phyloP scores from a whole-genome alignment of 2,329 filamentous ascomycete genomes.

The Aspergillus niger region DNA sequence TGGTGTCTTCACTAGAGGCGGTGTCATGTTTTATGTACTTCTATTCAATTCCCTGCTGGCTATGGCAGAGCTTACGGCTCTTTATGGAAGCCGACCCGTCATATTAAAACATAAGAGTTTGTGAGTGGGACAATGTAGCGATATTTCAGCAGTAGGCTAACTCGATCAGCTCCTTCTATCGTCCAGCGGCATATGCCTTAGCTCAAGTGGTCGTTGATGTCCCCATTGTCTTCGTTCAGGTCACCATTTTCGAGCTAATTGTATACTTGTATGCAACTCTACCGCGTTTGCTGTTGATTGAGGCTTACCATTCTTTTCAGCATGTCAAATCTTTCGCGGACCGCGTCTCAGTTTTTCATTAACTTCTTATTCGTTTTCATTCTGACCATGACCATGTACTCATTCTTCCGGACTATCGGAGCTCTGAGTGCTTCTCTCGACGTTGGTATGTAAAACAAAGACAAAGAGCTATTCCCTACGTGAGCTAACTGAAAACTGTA shows the following conservation, averaged over 20 bases:
- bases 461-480: not conserved
- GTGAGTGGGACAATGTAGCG: constrained; percentile 28
- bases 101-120: constrained; percentile 71
- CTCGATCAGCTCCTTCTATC: constrained; percentile 59
- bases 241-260: constrained; percentile 60
- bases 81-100: constrained; percentile 65
- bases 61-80: constrained; percentile 61
- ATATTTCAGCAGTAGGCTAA: constrained; percentile 13
- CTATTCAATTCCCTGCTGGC: constrained; percentile 66
- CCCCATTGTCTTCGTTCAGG: constrained; percentile 60
- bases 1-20: constrained; percentile 62
- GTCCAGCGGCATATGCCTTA: constrained; percentile 61
- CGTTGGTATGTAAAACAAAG: constrained; percentile 39
- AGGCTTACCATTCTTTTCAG: constrained; percentile 24
- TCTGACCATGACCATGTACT: constrained; percentile 58
- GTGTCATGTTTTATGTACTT: constrained; percentile 63
- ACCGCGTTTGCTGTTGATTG: too few species aligned
- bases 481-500: constrained; percentile 19
- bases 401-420: constrained; percentile 55
- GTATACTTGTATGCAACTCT: constrained; percentile 55
- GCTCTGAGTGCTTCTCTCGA: constrained; percentile 54
- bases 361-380: constrained; percentile 57
- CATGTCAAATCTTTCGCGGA: constrained; percentile 59
- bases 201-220: constrained; percentile 61
- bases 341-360: constrained; percentile 65